These are phyloP conservation scores for Serendipita sp. DNA, from an alignment of 768 basidiomycete species.

Conservation along the genomic window DNA sequence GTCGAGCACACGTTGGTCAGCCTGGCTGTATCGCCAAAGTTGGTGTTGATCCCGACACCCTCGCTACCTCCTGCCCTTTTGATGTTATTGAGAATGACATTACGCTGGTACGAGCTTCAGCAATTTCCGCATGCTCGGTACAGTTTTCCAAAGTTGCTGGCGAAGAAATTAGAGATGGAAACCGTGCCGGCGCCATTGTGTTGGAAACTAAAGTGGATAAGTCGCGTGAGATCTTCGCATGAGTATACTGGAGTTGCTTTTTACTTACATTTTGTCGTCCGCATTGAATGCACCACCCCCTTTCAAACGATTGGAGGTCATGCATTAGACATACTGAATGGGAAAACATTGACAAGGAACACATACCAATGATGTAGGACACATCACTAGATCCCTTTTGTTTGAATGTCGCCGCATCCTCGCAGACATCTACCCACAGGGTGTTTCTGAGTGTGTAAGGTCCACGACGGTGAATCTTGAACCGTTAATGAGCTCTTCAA, in stretches of 20 bases:
- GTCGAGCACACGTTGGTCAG: constrained; percentile 7
- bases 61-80: not conserved
- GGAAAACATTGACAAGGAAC: too few species aligned
- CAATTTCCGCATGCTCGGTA: not conserved
- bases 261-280: not conserved
- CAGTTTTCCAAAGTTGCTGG: not conserved
- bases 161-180: not conserved
- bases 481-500: not conserved
- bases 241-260: not conserved
- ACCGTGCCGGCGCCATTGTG: constrained; percentile 7
- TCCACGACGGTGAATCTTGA: constrained; percentile 12
- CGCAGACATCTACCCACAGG: constrained; percentile 14
- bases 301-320: not conserved
- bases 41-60: constrained; percentile 8
- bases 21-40: constrained; percentile 10
- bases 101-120: not conserved
- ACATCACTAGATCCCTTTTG: constrained; percentile 19
- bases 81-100: constrained; percentile 9
- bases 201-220: not conserved
- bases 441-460: constrained; percentile 12
- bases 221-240: not conserved
- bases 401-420: constrained; percentile 7
- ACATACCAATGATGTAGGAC: constrained; percentile 9
- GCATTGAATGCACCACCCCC: not conserved
- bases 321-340: not conserved